Evolutionary conservation across 371 early-diverging fungal genomes (phyloP), one percentile per base, ranked within the genome.

Genomic region (Apophysomyces ossiformis): DNA sequence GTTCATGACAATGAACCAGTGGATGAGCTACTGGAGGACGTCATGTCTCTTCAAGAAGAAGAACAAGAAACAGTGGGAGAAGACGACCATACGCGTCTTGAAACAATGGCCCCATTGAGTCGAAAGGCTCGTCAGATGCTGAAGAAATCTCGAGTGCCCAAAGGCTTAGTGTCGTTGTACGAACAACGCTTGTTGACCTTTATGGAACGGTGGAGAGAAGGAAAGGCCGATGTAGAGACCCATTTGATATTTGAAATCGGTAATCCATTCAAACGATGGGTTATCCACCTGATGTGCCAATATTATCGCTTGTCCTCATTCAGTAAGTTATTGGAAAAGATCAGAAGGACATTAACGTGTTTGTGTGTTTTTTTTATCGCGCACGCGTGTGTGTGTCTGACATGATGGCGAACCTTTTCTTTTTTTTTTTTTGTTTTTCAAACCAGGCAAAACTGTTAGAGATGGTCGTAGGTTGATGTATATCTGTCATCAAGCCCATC

Each of bases 261-360:
- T 15, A 68, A 74, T 37, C 60, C 65, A 36, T 77, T 74, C 67
- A 67, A 65, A 41, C 64, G 77, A 16, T 77, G 67, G 37, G 60
- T 74, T 13, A 36, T 74, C 11, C 77, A 77, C 57, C 47, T 69
- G 4, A 71, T 77, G 67, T 68, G 72, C 60, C 65, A 64, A 21
- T 77, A 74, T 47, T 77, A 77, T 57, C 64, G 67, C 15, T 61
- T 77, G 13, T 26, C 44, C 41, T 77, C 77, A 0, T 72, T 70
- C 18, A 77, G 77, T 77, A 68, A 74, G 65, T 69, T 8, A 36
- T 62, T 57, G 15, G 11, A 32, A 64, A 35, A n/a, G 37, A 47
- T 37, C 7, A 38, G 15, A 58, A 26, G 32, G 32, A 26, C 32
- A 26, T 26, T 26, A 26, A 26, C 32, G 32, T 26, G 32, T 26